Base-by-base conservation (phyloP, 2,329 filamentous ascomycete species). In the Pseudodiploospora longispora region DNA sequence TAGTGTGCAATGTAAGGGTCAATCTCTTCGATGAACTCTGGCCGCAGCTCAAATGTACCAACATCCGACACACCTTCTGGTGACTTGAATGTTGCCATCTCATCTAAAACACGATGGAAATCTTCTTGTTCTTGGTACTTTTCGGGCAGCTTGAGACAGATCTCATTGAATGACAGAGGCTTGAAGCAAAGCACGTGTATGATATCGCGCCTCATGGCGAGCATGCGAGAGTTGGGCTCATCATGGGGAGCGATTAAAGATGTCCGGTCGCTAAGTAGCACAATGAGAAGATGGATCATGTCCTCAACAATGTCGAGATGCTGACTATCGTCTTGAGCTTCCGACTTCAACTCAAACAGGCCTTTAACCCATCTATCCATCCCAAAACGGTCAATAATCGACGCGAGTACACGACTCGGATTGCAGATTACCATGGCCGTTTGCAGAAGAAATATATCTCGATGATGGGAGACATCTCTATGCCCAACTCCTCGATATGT, bases 1-100 rank as follows among this genome's bases (percentile, higher is more conserved):
- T 95, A 98, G 59, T 97, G 89, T 6, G 90, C 86, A 57, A 90
- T 93, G 61, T 96, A 98, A 1, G 94, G 93, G 60, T 98, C 94
- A 41, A 98, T 81, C 38, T 94, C 78, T 53, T 91, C 85, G 34
- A 96, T 76, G 55, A 83, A 93, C 48, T 95, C 80, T 4, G 85
- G 80, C 59, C 90, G 93, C 41, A 98, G 71, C 62, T 96, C 89
- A 57, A 98, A 98, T 0, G 87, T 95, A 46, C 94, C 93, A 10
- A 90, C 86, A 60, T 98, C 93, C 4, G 86, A 87, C 30, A 97
- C 68, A 5, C 91, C 93, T 63, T 98, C 93, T 0, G 93, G 93
- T 7, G 88, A 73, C 52, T 89, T 88, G 71, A 90, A 98, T 3
- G 75, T 86, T 4, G 93, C 87, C 74, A 97, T 90, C 52, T 90